These are phyloP conservation scores for sunflower (Helianthus annuus) DNA, from an alignment of 129 eudicot species.

Conservation along the genomic window HanXRQr2.0-SUNRISE NC_035439.2:126366457-126366956, in stretches of 20 bases:
- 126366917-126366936: constrained; percentile 6
- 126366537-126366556: constrained; percentile 2
- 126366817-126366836: constrained; percentile 15
- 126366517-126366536: not conserved
- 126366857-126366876: not conserved
- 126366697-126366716: too few species aligned
- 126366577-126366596: too few species aligned
- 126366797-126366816: constrained; percentile 25
- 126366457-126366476: constrained; percentile 14
- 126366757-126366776: too few species aligned
- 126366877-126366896: not conserved
- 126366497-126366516: not conserved
- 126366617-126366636: too few species aligned
- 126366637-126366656: too few species aligned
- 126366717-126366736: too few species aligned
- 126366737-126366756: too few species aligned
- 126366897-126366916: not conserved
- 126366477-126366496: not conserved
- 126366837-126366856: constrained; percentile 20
- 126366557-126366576: too few species aligned
- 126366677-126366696: too few species aligned
- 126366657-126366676: too few species aligned
- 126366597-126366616: too few species aligned
- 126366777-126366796: constrained; percentile 30
- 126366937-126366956: not conserved